A percentile compares a stretch with the other conserved stretches of the same genome.
phyloP scores from a whole-genome alignment of 75 land plant genomes.

The Isoetes taiwanensis region DNA sequence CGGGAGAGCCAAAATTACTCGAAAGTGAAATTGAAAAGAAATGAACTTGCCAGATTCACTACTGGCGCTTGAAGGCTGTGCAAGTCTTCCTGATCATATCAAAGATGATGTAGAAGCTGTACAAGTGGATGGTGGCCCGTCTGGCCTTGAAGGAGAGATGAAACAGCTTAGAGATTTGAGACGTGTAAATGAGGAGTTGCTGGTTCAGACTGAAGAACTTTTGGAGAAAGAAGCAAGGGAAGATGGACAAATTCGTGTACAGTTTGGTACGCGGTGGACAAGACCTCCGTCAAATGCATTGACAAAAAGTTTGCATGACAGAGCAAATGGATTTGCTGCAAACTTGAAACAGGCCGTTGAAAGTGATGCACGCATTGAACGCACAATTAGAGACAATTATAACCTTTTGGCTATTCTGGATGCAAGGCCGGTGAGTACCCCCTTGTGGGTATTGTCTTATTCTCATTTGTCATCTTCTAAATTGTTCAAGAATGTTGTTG shows the following conservation, averaged over 20 bases:
- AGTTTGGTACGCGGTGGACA: conserved; percentile 93
- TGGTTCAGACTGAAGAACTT: conserved; percentile 83
- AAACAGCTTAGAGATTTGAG: conserved; percentile 78
- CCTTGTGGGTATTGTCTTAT: no score
- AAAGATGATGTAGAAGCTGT: conserved; percentile 93
- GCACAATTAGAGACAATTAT: conserved; percentile 63
- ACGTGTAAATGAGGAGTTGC: conserved; percentile 85
- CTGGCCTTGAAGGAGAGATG: conserved; percentile 77
- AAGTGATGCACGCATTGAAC: conserved; percentile 87
- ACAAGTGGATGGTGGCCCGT: conserved; percentile 81
- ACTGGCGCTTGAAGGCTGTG: conserved; percentile 70
- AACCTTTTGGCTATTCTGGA: conserved; percentile 74
- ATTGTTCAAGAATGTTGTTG: no score
- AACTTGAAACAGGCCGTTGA: conserved; percentile 92
- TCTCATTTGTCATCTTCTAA: no score
- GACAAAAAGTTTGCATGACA: conserved; percentile 80
- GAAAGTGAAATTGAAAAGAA: conserved; percentile 77
- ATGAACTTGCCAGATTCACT: conserved; percentile 96
- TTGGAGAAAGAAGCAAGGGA: conserved; percentile 86
- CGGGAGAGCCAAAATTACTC: conserved; percentile 86
- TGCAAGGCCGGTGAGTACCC: conserved; percentile 63
- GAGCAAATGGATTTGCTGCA: conserved; percentile 77
- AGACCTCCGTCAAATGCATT: conserved; percentile 90
- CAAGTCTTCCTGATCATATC: conserved; percentile 54
- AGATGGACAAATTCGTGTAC: conserved; percentile 82